Evolutionary conservation across 768 basidiomycete genomes (phyloP).

Genomic region (Lepiota venenata): DNA sequence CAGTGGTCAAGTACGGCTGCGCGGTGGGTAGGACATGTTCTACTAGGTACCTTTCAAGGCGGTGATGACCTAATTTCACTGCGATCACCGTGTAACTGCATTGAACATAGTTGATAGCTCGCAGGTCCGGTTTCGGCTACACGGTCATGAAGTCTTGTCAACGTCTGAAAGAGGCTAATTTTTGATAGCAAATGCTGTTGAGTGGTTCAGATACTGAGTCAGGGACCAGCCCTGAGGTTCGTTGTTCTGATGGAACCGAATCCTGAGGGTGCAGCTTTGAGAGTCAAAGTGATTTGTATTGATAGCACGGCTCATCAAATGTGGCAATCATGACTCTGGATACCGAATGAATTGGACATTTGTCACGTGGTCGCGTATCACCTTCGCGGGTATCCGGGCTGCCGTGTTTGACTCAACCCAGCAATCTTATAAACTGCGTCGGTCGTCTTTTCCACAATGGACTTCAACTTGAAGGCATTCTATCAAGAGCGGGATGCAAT

Average conservation of each 20-base stretch:
- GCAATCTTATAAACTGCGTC: background rate
- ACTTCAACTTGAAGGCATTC: slow-evolving; percentile 41
- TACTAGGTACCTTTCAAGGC: background rate
- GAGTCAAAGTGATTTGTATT: background rate
- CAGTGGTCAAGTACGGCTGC: background rate
- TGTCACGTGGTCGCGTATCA: slow-evolving; percentile 12
- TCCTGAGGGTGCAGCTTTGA: background rate
- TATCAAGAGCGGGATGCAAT: slow-evolving; percentile 52
- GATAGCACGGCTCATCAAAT: too few species aligned
- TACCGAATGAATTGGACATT: background rate
- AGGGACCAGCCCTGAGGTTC: background rate
- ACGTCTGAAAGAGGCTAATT: background rate
- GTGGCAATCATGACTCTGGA: background rate
- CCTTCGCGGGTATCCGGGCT: slow-evolving; percentile 9
- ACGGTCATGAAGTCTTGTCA: slow-evolving; percentile 1
- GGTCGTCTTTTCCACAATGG: slow-evolving; percentile 11
- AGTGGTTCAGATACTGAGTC: background rate
- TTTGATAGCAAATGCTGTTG: background rate
- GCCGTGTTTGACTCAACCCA: slow-evolving; percentile 10
- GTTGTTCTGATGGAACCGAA: background rate
- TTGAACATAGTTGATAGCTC: background rate
- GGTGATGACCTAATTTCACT: background rate
- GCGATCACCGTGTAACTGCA: background rate
- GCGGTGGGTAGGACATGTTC: background rate
- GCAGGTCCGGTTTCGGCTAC: background rate